Percentiles rank a stretch among this genome's conserved stretches.
These are phyloP conservation scores for Candolleomyces efflorescens DNA, from an alignment of 768 basidiomycete species.

Conservation along the genomic window DNA sequence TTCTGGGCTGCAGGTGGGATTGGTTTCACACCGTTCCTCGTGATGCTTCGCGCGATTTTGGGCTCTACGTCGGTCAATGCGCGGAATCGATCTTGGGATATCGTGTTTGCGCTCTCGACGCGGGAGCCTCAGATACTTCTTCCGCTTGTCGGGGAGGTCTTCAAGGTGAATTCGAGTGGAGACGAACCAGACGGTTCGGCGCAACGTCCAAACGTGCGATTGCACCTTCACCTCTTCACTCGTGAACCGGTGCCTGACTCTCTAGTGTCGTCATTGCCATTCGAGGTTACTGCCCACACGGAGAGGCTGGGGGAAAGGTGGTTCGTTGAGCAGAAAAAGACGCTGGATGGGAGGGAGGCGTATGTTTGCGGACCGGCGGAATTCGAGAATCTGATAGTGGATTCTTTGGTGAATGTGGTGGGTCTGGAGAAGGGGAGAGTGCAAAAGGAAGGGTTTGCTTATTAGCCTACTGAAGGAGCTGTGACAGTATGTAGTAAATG, in stretches of 20 bases:
- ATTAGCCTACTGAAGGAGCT: slow-evolving; percentile 19
- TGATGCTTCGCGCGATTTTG: slow-evolving; percentile 35
- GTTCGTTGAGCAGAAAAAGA: slow-evolving; percentile 13
- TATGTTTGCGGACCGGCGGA: slow-evolving; percentile 49
- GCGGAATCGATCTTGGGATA: slow-evolving; percentile 24
- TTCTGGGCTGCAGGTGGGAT: slow-evolving; percentile 66
- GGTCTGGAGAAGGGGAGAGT: slow-evolving; percentile 32
- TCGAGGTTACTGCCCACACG: slow-evolving; percentile 8
- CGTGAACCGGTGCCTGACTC: slow-evolving; percentile 5
- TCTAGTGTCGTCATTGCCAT: neutral
- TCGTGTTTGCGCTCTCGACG: slow-evolving; percentile 48
- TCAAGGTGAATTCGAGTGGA: slow-evolving; percentile 3
- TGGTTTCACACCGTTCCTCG: slow-evolving; percentile 61
- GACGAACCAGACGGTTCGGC: neutral
- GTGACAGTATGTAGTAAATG: too few species aligned
- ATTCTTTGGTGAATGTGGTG: slow-evolving; percentile 24
- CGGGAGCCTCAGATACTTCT: slow-evolving; percentile 51
- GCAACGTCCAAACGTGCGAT: slow-evolving; percentile 13
- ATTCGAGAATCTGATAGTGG: slow-evolving; percentile 39
- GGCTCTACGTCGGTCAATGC: neutral
- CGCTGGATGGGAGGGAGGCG: slow-evolving; percentile 20
- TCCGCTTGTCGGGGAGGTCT: slow-evolving; percentile 33
- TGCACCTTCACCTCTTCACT: slow-evolving; percentile 41
- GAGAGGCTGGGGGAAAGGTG: slow-evolving; percentile 19
- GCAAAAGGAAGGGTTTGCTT: slow-evolving; percentile 39